Base-by-base conservation (phyloP, 495 filamentous ascomycete species). In the Acidiella bohemica region DNA sequence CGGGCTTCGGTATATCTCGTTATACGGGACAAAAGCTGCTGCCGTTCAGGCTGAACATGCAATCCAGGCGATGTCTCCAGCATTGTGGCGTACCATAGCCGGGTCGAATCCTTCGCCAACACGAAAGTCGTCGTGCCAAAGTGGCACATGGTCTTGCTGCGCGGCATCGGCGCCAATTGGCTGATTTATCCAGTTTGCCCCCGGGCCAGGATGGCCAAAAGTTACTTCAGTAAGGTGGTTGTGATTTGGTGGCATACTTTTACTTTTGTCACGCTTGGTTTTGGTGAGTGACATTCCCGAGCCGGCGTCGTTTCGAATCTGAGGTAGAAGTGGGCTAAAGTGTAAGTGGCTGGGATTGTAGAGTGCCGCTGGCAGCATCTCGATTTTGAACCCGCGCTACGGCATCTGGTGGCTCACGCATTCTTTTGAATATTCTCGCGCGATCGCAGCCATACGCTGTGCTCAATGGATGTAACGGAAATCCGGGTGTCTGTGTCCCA, bases 201-300 rank as follows among this genome's bases (percentile, higher is more conserved):
- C 49, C 63, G 76, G 6, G 65, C 65, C n/a, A 50, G 72, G 27
- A 67, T 68, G 38, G 67, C 66, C n/a, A 65, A 68, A 6, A 71
- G 74, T 42, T 53, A 75, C 11, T 58, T 60, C 18, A 68, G 67
- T 12, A 77, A 76, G 54, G 59, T 77, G 6, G 57, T 69, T 16
- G 68, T 67, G n/a, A 76, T 78, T 54, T 78, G 75, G 73, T 73
- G 65, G 56, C 73, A 72, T 0, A 72, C 71, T 16, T 73, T 75
- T 37, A 67, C 66, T 8, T 78, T 76, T 47, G 72, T 75, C 12
- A 66, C 62, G 8, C 58, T 78, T 32, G 70, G 72, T 9, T 42
- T 38, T 17, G 28, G 28, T 24, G 27, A 24, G 5, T n/a, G n/a
- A n/a, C n/a, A n/a, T n/a, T n/a, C n/a, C n/a, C n/a, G n/a, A n/a